Evolutionary conservation across 805 yeast species (phyloP).

Genomic region (Ogataea paraovalis): DNA sequence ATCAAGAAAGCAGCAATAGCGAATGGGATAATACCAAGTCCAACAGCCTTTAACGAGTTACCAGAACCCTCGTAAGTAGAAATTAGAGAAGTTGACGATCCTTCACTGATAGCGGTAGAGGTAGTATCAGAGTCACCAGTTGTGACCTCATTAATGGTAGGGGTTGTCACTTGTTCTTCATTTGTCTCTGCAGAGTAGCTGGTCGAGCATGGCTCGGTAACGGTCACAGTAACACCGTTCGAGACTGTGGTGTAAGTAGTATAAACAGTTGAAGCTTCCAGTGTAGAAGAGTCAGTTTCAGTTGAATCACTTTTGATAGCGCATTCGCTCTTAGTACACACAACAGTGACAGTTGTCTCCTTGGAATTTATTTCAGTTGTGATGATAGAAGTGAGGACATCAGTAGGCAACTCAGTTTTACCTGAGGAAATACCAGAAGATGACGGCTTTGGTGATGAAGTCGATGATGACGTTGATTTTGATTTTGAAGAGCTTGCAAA

Average conservation of each 20-base stretch:
- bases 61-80: not conserved
- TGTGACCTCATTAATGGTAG: not conserved
- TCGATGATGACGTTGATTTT: not conserved
- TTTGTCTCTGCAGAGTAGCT: too few species aligned
- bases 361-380: not conserved
- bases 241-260: slow-evolving; percentile 8
- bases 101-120: not conserved
- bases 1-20: not conserved
- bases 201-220: slow-evolving; percentile 5
- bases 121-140: not conserved
- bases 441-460: slow-evolving; percentile 2
- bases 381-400: not conserved
- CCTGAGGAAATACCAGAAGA: not conserved
- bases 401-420: slow-evolving; percentile 1
- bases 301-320: not conserved
- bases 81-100: not conserved
- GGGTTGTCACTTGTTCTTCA: not conserved
- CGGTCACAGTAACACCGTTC: slow-evolving; percentile 6
- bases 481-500: too few species aligned
- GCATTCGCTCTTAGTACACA: not conserved
- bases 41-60: not conserved
- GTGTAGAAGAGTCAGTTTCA: slow-evolving; percentile 1
- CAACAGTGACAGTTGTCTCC: not conserved
- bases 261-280: not conserved
- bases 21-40: not conserved